Evolutionary conservation across 352 stramenopile genomes (phyloP).

Genomic region (Pythium monospermum): DNA sequence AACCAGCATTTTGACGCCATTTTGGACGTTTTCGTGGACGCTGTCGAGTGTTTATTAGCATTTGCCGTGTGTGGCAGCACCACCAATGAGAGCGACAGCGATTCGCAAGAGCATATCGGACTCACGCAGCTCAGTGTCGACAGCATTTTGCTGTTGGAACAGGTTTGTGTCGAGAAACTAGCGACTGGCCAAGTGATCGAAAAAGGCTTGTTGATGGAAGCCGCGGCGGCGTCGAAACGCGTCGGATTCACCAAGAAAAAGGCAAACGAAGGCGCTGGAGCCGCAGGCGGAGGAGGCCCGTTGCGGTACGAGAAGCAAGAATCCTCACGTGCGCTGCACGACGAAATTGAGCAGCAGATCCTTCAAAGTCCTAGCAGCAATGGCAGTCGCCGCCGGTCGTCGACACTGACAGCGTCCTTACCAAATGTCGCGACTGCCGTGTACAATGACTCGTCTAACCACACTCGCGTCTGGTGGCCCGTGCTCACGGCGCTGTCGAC

Average conservation of each 20-base stretch:
- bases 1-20: conserved; percentile 69
- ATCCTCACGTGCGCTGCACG: conserved; percentile 47
- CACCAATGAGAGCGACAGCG: conserved; percentile 45
- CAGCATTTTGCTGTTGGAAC: conserved; percentile 53
- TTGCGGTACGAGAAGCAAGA: conserved; percentile 68
- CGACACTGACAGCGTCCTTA: conserved; percentile 14
- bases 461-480: conserved; percentile 91
- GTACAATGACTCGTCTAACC: conserved; percentile 65
- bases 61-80: conserved; percentile 76
- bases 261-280: conserved; percentile 1
- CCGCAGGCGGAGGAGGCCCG: conserved; percentile 1
- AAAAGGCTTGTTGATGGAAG: conserved; percentile 34
- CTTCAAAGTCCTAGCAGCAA: conserved; percentile 32
- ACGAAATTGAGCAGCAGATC: conserved; percentile 55
- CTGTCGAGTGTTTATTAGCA: conserved; percentile 71
- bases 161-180: conserved; percentile 69
- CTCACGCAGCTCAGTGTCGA: conserved; percentile 71
- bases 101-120: conserved; percentile 43
- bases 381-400: conserved; percentile 31
- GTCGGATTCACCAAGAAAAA: conserved; percentile 65
- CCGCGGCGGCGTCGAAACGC: conserved; percentile 31
- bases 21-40: conserved; percentile 75
- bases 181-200: conserved; percentile 76
- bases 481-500: conserved; percentile 95
- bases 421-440: conserved; percentile 14